Conservation (phyloP, 2,329 filamentous ascomycete species). For the Pseudogymnoascus sp. region DNA sequence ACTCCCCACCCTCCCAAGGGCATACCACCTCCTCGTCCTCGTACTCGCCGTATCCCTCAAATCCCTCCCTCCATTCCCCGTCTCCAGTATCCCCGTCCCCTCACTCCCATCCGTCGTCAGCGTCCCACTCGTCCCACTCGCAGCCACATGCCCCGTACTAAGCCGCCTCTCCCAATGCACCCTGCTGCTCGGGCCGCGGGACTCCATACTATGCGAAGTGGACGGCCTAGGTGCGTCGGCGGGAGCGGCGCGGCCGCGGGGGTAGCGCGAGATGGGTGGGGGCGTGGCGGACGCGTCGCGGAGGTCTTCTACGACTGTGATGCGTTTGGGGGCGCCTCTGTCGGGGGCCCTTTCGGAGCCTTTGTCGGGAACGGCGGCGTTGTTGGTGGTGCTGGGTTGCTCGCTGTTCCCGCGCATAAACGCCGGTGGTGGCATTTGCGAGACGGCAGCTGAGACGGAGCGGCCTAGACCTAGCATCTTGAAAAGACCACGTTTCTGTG, state of each 20-base stretch:
- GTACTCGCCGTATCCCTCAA: neutral
- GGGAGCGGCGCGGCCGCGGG: neutral
- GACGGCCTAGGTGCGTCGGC: neutral
- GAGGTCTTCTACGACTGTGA: neutral
- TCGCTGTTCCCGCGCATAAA: neutral
- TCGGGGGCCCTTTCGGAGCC: too few relatives aligned
- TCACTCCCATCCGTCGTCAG: neutral
- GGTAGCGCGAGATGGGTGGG: neutral
- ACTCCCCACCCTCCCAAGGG: neutral
- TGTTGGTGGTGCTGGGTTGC: neutral
- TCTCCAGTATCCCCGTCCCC: neutral
- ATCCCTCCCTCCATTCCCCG: neutral
- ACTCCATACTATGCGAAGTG: constrained; percentile 1
- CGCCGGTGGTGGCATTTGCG: neutral
- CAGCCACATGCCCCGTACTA: neutral
- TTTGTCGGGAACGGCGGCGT: neutral
- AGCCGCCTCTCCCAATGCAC: neutral
- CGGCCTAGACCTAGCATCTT: neutral
- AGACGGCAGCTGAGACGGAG: neutral
- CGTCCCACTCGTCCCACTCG: neutral
- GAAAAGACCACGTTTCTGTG: neutral
- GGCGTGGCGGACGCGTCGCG: neutral
- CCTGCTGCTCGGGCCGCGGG: neutral
- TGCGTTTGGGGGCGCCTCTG: neutral
- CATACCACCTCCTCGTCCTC: constrained; percentile 9